Percentiles rank a stretch among this genome's conserved stretches.
Conservation (phyloP, 192 early-diverging fungal genomes). For the Backusella psychrophila region DNA sequence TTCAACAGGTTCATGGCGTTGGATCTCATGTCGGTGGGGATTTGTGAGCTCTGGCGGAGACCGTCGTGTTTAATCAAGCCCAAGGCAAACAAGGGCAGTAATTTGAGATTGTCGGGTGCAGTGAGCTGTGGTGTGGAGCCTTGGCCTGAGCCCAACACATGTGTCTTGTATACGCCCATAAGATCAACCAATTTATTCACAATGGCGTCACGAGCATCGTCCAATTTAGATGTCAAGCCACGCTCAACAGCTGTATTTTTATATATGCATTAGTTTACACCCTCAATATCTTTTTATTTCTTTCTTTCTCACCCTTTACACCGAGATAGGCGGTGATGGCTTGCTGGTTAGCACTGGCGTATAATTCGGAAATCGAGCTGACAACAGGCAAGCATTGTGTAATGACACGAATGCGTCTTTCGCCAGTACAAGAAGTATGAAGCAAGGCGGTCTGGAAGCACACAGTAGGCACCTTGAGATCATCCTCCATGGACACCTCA, state of each 20-base stretch:
- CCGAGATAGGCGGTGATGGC: slow-evolving; percentile 80
- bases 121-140: slow-evolving; percentile 81
- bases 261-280: background rate
- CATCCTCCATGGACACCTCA: slow-evolving; percentile 78
- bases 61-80: slow-evolving; percentile 80
- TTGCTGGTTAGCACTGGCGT: slow-evolving; percentile 78
- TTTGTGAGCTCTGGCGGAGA: slow-evolving; percentile 60
- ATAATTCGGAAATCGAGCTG: slow-evolving; percentile 75
- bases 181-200: slow-evolving; percentile 85
- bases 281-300: background rate
- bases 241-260: slow-evolving; percentile 75
- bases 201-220: slow-evolving; percentile 92
- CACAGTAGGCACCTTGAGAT: slow-evolving; percentile 68
- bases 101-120: slow-evolving; percentile 79
- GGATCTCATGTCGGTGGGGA: slow-evolving; percentile 79
- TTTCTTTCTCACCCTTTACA: slow-evolving; percentile 68
- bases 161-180: slow-evolving; percentile 84
- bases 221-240: slow-evolving; percentile 79
- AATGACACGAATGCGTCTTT: slow-evolving; percentile 91
- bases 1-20: slow-evolving; percentile 77
- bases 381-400: slow-evolving; percentile 89
- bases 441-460: slow-evolving; percentile 96
- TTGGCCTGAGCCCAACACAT: slow-evolving; percentile 64
- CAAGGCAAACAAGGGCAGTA: slow-evolving; percentile 81
- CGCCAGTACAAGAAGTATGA: slow-evolving; percentile 85